Evolutionary conservation across 768 basidiomycete genomes (phyloP).

Genomic region (Strobilomyces echinocephalus): DNA sequence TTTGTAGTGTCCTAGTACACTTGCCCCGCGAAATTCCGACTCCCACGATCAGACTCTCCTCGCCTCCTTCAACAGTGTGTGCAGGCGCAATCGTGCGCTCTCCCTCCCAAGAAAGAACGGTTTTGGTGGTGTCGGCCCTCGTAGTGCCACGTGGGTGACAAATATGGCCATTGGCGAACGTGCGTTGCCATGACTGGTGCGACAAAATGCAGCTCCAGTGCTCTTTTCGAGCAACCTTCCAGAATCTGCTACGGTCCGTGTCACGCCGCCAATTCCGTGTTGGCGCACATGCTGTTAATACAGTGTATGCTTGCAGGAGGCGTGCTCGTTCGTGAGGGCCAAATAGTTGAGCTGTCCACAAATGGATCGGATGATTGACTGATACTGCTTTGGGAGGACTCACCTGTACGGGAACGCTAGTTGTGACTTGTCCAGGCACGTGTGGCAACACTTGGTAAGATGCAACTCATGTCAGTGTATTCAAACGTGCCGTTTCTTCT

Average conservation of each 20-base stretch:
- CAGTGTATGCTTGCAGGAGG: constrained; percentile 2
- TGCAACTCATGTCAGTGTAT: background rate
- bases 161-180: background rate
- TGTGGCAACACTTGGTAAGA: background rate
- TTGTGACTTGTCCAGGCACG: background rate
- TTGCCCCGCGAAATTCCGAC: background rate
- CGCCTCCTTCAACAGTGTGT: constrained; percentile 17
- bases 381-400: constrained; percentile 10
- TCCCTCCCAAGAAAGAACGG: constrained; percentile 6
- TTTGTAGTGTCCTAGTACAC: background rate
- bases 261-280: background rate
- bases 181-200: constrained; percentile 3
- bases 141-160: constrained; percentile 20
- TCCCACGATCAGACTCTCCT: background rate
- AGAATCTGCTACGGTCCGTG: background rate
- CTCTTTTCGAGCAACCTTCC: constrained; percentile 2
- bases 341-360: constrained; percentile 4
- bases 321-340: constrained; percentile 11
- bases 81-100: constrained; percentile 10
- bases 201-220: constrained; percentile 16
- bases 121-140: background rate
- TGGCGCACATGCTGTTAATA: constrained; percentile 9
- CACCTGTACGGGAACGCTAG: background rate
- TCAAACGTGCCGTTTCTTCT: background rate
- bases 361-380: constrained; percentile 16